Evolutionary conservation across 768 basidiomycete genomes (phyloP).

Genomic region (Calvatia gigantea): DNA sequence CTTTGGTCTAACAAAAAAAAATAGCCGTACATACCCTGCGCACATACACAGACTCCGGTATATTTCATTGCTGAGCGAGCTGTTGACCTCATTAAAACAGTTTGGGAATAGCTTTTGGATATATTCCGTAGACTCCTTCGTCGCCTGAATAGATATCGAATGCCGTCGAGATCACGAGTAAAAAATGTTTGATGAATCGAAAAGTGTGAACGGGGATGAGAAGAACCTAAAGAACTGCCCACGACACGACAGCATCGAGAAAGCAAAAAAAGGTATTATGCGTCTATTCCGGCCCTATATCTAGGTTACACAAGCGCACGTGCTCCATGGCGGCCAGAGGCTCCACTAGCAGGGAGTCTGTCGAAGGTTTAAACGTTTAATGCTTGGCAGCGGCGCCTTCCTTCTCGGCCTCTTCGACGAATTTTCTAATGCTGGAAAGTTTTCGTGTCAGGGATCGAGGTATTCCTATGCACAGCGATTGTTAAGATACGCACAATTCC

Average conservation of each 20-base stretch:
- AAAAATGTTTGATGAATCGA: background rate
- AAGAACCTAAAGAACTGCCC: no score
- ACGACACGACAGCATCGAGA: no score
- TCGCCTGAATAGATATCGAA: no score
- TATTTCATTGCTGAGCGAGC: background rate
- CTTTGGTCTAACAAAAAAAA: no score
- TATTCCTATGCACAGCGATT: no score
- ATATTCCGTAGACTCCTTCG: no score
- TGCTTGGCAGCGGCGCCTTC: conserved; percentile 50
- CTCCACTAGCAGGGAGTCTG: background rate
- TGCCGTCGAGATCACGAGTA: no score
- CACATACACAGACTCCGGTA: background rate
- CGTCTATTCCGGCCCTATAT: conserved; percentile 9
- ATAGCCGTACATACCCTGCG: background rate
- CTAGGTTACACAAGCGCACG: conserved; percentile 4
- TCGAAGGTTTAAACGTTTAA: conserved; percentile 20
- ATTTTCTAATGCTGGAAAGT: conserved; percentile 63
- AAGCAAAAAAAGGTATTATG: conserved; percentile 3
- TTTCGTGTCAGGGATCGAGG: conserved; percentile 19
- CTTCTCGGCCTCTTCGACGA: conserved; percentile 82
- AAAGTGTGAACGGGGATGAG: background rate
- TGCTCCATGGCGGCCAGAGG: background rate
- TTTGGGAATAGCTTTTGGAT: background rate
- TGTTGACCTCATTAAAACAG: background rate
- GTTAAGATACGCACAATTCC: conserved; percentile 55